Evolutionary conservation across 2,329 filamentous ascomycete species (phyloP), one percentile per base, ranked within the genome.

Genomic region (Cladophialophora immunda): DNA sequence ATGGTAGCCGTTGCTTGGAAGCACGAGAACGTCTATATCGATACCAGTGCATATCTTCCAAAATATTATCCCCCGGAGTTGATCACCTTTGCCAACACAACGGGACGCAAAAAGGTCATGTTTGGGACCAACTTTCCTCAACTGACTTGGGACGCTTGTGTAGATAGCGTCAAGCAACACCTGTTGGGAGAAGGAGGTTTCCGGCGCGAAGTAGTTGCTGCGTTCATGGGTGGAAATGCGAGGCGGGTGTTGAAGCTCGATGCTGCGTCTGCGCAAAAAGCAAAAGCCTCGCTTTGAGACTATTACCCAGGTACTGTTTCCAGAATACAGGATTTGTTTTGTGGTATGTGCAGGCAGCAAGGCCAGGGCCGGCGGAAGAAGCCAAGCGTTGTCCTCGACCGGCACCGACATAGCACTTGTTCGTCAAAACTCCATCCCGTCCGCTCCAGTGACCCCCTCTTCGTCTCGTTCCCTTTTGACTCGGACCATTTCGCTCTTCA

Each of bases 401-500:
- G 9, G 9, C 34, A 41, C 11, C 38, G 22, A 50, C 19, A 50
- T 25, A 11, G 45, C 3, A 11, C 9, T 11, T 9, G 22, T 1
- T 25, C 45, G 8, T 83, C 76, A 91, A 77, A 90, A 91, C 68
- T 91, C 89, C 88, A 91, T 90, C 6, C 81, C 81, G 75, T 90
- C 80, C 19, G 75, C 76, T 41, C 78, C 76, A 13, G 75, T 80
- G 2, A 75, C 65, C 1, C 70, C 78, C 13, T 84, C 83, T 30
- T 87, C 82, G 22, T 82, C 81, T 45, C 81, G 76, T 72, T 85
- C 84, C 64, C 83, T 78, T 75, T 86, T 87, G 8, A 80, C 78
- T 30, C 75, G 78, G 25, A 81, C 77, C 55, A 65, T 66, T 73
- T 92, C 89, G 66, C 97, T 94, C 78, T 90, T 94, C 78, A 97